Base-by-base conservation (phyloP, 2,329 filamentous ascomycete species). In the Penicillium sp. region DNA sequence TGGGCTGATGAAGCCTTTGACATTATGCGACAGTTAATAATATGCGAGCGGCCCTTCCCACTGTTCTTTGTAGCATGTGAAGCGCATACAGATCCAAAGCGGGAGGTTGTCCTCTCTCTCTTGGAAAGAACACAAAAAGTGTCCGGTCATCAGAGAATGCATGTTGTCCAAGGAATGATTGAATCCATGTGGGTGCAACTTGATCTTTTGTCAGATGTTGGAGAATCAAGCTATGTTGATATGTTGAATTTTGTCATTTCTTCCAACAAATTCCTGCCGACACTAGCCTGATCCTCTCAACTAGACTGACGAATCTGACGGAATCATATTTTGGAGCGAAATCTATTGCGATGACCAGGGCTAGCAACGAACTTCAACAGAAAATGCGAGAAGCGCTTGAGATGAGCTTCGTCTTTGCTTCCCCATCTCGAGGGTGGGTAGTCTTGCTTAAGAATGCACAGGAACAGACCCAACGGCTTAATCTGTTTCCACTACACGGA, bases 21-120 rank as follows among this genome's bases (percentile, higher is more conserved):
- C 5, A 14, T 46, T 9, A 29, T 46, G 3, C n/a, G 8, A 5
- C 8, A 46, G 26, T 23, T 51, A 14, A 6, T 15, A 2, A 51
- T 51, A 37, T 55, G 53, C 48, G 53, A 55, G 12, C 53, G 53
- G 7, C 47, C 53, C 31, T 55, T 55, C 23, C 53, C 53, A 15
- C 42, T 55, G 22, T 51, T 55, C n/a, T 55, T 55, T 14, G 26
- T 55, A 25, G 53, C 47, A 14, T 55, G 46, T 27, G 53, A 55
- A 33, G 53, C 53, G 6, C 23, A 41, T 20, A 55, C 29, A 4
- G 47, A 55, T 47, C 20, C 6, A 26, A 9, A 51, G n/a, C 41
- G 53, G 5, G 41, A 33, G 20, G 7, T 42, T 4, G 27, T 55
- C 11, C 23, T 55, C 3, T 50, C 42, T 23, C n/a, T 55, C n/a